Conservation (phyloP, 139 green algal species). For the Spirogloea muscicola region DNA sequence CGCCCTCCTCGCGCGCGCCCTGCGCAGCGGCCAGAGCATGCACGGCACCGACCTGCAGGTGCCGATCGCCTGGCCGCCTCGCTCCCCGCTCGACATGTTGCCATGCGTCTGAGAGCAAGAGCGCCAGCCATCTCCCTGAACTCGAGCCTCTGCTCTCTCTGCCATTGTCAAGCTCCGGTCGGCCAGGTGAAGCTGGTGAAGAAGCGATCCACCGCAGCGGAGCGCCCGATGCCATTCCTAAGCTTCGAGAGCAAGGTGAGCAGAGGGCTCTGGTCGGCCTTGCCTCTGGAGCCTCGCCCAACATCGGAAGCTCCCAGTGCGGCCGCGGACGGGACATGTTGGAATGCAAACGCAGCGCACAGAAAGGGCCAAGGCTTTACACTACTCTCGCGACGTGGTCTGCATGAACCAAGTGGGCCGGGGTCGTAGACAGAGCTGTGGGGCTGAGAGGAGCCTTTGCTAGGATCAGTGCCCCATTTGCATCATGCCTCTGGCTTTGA, state of each 20-base stretch:
- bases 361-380: neutral
- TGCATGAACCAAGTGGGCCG: neutral
- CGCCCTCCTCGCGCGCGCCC: conserved; percentile 24
- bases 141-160: too few relatives aligned
- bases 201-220: conserved; percentile 14
- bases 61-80: too few relatives aligned
- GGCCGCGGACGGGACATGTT: neutral
- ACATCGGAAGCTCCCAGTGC: too few relatives aligned
- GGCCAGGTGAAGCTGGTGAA: conserved; percentile 43
- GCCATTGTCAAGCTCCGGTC: too few relatives aligned
- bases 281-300: too few relatives aligned
- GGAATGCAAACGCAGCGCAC: neutral
- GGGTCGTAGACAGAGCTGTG: neutral
- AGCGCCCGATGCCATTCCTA: conserved; percentile 27
- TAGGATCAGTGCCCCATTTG: neutral
- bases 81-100: too few relatives aligned
- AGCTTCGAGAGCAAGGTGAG: conserved; percentile 43
- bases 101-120: too few relatives aligned
- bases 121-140: too few relatives aligned
- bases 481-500: neutral
- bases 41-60: conserved; percentile 5
- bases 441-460: neutral
- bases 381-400: neutral
- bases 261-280: neutral
- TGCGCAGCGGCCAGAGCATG: conserved; percentile 25